Base-by-base conservation (phyloP, 2,329 filamentous ascomycete species). In the Macrophomina pseudophaseolina region DNA sequence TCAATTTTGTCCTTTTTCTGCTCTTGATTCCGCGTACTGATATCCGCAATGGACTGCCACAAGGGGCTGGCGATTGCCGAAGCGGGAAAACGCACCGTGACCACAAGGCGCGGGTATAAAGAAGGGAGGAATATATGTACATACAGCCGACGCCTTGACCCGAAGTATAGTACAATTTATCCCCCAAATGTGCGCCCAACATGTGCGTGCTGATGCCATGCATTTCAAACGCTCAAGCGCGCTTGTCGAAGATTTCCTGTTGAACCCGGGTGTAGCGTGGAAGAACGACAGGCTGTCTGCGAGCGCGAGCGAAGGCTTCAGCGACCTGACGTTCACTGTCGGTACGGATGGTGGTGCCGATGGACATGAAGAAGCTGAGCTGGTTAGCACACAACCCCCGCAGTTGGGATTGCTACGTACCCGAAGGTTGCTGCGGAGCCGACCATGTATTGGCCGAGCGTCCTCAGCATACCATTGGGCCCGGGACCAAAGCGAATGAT, bases 401-500 rank as follows among this genome's bases (percentile, higher is more conserved):
- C 16, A 32, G 11, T 4, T 14, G 54, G 40, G 14, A 11, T 12
- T 30, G 32, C 23, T 44, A 44, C 35, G 35, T n/a, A 56, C 94
- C 94, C 95, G 79, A 99, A 99, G 9, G 94, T 98, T 54, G 93
- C 93, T 48, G 94, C 94, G 32, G 94, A 98, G 52, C 92, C 94
- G 40, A 92, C 82, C 95, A 99, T 99, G 80, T 97, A 98, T 80
- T 98, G 95, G 69, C 95, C 94, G 59, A 99, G 82, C 38, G 94
- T 97, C 74, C 95, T 86, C 87, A 97, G 92, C 76, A 98, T 92
- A 65, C 95, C 95, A 74, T 97, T 96, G 8, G 93, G 88, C 28
- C 95, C 95, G 64, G 94, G 93, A 67, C 95, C 95, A 76, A 94
- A 97, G 80, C 95, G 88, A 78, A 99, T 94, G 75, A 99, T 97